Percentiles rank a stretch among this genome's conserved stretches.
Evolutionary conservation across 2,329 filamentous ascomycete species (phyloP).

Genomic region (Fusarium chaquense): DNA sequence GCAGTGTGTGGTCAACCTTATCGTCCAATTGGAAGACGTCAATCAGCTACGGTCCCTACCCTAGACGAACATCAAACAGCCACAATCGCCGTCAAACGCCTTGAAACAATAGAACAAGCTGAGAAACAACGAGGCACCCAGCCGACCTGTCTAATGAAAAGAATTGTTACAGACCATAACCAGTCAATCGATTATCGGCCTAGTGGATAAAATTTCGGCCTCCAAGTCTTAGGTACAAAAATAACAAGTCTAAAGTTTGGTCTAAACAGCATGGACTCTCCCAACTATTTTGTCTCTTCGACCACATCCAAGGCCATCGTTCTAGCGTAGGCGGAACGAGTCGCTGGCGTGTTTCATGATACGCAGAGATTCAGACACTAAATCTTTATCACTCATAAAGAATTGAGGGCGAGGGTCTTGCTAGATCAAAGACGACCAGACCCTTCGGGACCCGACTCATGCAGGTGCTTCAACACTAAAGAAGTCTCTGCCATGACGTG

Average conservation of each 20-base stretch:
- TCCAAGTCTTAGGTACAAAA: too few species aligned
- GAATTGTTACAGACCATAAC: not conserved
- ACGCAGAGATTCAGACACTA: not conserved
- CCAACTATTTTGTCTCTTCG: too few species aligned
- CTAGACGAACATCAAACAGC: not conserved
- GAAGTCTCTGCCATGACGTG: slow-evolving; percentile 8
- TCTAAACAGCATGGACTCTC: too few species aligned
- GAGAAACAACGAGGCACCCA: not conserved
- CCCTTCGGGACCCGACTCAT: slow-evolving; percentile 16
- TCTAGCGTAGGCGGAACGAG: slow-evolving; percentile 12
- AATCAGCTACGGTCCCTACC: not conserved
- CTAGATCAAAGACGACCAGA: not conserved
- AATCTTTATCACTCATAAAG: not conserved
- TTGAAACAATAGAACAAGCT: not conserved
- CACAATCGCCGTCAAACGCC: not conserved
- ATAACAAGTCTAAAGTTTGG: too few species aligned
- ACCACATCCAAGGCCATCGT: not conserved
- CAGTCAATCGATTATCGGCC: not conserved
- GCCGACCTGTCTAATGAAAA: not conserved
- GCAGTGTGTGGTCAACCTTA: too few species aligned
- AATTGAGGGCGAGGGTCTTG: not conserved
- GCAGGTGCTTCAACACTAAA: slow-evolving; percentile 15
- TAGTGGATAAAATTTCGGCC: too few species aligned
- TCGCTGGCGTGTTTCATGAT: slow-evolving; percentile 24
- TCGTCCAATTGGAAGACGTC: too few species aligned